phyloP scores from a whole-genome alignment of 2,329 filamentous ascomycete genomes.

The Aspergillus oerlinghausenensis region DNA sequence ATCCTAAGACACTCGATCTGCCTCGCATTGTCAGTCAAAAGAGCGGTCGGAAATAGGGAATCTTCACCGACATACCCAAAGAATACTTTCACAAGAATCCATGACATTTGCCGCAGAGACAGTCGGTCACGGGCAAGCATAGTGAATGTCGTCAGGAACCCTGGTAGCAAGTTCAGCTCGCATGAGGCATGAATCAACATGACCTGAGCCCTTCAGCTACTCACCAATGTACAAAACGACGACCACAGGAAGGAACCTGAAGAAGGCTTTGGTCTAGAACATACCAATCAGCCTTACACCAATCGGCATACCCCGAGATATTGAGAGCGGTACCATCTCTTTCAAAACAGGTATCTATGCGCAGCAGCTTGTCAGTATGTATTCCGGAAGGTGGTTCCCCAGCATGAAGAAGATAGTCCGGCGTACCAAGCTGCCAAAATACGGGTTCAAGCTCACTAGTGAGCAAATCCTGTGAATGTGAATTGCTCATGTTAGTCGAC shows the following conservation, averaged over 20 bases:
- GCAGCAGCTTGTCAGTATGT: slow-evolving; percentile 14
- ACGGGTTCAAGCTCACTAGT: slow-evolving; percentile 78
- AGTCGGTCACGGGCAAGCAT: slow-evolving; percentile 56
- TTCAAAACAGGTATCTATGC: slow-evolving; percentile 76
- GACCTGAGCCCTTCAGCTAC: slow-evolving; percentile 8
- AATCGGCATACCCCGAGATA: not conserved
- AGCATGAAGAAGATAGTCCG: slow-evolving; percentile 9
- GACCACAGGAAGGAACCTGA: slow-evolving; percentile 75
- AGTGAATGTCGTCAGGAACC: slow-evolving; percentile 77
- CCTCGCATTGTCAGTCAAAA: slow-evolving; percentile 22
- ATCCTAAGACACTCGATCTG: slow-evolving; percentile 53
- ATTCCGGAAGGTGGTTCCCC: slow-evolving; percentile 4
- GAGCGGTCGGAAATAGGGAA: slow-evolving; percentile 12
- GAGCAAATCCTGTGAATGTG: slow-evolving; percentile 67
- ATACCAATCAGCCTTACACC: slow-evolving; percentile 24
- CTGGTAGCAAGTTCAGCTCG: slow-evolving; percentile 29
- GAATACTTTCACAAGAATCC: slow-evolving; percentile 59
- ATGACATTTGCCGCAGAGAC: slow-evolving; percentile 54
- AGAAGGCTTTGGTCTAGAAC: slow-evolving; percentile 70
- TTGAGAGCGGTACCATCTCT: slow-evolving; percentile 62
- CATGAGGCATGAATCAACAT: slow-evolving; percentile 2
- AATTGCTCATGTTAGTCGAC: slow-evolving; percentile 14
- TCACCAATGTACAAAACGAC: slow-evolving; percentile 72
- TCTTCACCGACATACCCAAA: slow-evolving; percentile 47
- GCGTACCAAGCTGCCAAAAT: slow-evolving; percentile 59